Percentiles rank a stretch among this genome's conserved stretches.
These are phyloP conservation scores for Malus hybrid DNA, from an alignment of 331 rosid species.

Conservation along the genomic window DNA sequence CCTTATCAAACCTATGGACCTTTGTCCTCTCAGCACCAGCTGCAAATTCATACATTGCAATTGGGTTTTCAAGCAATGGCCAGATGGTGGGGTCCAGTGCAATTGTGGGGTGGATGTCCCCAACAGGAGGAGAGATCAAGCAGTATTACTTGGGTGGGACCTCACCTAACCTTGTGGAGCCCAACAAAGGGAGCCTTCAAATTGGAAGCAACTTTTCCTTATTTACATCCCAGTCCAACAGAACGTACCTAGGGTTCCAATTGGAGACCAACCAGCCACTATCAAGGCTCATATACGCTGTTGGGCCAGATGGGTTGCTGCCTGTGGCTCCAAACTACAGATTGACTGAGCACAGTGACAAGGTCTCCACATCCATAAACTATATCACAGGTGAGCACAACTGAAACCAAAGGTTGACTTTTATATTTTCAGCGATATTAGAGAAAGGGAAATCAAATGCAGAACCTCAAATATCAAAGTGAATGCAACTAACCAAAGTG, in stretches of 20 bases:
- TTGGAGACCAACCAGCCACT: conserved; percentile 31
- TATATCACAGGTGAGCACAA: conserved; percentile 46
- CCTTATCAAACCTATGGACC: conserved; percentile 46
- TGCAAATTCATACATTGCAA: conserved; percentile 42
- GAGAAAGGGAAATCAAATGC: not conserved
- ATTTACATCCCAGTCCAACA: conserved; percentile 38
- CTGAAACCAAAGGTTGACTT: too few species aligned
- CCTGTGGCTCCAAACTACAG: conserved; percentile 45
- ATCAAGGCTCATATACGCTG: conserved; percentile 32
- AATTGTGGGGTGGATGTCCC: conserved; percentile 60
- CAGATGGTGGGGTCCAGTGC: conserved; percentile 72
- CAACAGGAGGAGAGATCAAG: conserved; percentile 29
- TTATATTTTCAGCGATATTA: not conserved
- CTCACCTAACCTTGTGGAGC: conserved; percentile 35
- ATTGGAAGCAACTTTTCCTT: conserved; percentile 33
- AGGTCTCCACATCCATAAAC: conserved; percentile 34
- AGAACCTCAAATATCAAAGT: not conserved
- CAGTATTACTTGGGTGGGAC: conserved; percentile 49
- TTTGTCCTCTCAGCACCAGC: conserved; percentile 59
- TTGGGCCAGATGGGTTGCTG: conserved; percentile 37
- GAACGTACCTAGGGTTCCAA: conserved; percentile 47
- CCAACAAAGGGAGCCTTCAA: conserved; percentile 40
- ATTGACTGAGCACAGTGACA: conserved; percentile 39
- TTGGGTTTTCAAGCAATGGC: conserved; percentile 65
- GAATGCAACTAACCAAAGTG: not conserved